A percentile compares a stretch with the other conserved stretches of the same genome.
phyloP scores from a whole-genome alignment of 495 filamentous ascomycete species.

The Neurospora sp. region DNA sequence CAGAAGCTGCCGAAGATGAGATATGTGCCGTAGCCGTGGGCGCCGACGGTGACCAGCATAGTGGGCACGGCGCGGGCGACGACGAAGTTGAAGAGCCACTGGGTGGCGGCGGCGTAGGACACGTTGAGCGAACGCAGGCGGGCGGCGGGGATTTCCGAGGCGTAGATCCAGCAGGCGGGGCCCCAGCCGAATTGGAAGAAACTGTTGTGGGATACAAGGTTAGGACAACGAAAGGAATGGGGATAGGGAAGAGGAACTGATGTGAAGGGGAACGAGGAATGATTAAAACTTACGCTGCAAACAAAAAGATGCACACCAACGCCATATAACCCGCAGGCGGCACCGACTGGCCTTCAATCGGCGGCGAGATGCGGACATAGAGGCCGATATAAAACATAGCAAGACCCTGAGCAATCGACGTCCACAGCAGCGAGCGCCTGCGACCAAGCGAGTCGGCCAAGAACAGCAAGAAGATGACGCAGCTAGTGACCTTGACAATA shows the following conservation, averaged over 20 bases:
- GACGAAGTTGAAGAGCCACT: conserved; percentile 64
- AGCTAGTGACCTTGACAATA: conserved; percentile 35
- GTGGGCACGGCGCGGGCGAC: conserved; percentile 51
- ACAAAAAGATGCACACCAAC: conserved; percentile 61
- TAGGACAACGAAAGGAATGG: background rate
- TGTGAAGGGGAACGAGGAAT: background rate
- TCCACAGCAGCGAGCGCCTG: conserved; percentile 61
- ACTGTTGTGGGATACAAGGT: background rate
- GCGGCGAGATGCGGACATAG: conserved; percentile 64
- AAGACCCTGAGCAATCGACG: conserved; percentile 57
- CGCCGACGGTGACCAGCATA: conserved; percentile 55
- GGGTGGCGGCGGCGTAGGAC: conserved; percentile 55
- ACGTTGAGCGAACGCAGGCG: conserved; percentile 63
- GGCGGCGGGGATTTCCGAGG: conserved; percentile 63
- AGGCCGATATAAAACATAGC: conserved; percentile 73
- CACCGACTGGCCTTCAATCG: conserved; percentile 33
- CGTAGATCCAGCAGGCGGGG: conserved; percentile 69
- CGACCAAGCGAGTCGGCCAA: conserved; percentile 55
- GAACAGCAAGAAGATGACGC: conserved; percentile 39
- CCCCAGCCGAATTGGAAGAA: conserved; percentile 78
- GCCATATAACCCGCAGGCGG: conserved; percentile 49
- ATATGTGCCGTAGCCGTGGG: conserved; percentile 50
- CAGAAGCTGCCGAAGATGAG: conserved; percentile 53
- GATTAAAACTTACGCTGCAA: conserved; percentile 39
- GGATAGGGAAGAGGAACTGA: background rate